Conservation (phyloP, 140 eudicot species). For the Senecio squalidus region DNA sequence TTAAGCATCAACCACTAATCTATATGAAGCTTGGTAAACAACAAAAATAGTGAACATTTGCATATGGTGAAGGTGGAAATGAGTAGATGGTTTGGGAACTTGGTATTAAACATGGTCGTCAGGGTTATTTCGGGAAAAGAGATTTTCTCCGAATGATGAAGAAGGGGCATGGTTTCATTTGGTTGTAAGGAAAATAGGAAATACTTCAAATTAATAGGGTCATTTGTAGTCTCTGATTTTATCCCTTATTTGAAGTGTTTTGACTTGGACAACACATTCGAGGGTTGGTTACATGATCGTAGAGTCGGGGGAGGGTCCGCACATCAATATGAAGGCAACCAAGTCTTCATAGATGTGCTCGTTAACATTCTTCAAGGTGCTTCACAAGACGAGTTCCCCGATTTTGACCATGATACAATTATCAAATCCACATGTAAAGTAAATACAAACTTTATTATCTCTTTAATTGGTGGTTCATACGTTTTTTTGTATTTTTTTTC, state of each 20-base stretch:
- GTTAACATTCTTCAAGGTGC: constrained; percentile 11
- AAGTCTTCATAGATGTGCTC: constrained; percentile 23
- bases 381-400: background rate
- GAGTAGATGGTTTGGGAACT: constrained; percentile 17
- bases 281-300: background rate
- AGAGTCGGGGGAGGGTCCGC: background rate
- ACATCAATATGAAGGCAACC: background rate
- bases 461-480: background rate
- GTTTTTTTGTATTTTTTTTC: background rate
- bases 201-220: constrained; percentile 14
- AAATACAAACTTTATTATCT: background rate
- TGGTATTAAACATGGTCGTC: background rate
- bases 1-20: constrained; percentile 6
- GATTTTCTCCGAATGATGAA: background rate
- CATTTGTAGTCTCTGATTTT: constrained; percentile 20
- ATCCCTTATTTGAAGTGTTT: background rate
- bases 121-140: constrained; percentile 8
- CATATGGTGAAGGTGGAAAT: constrained; percentile 14
- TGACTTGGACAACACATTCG: background rate
- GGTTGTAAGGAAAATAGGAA: background rate
- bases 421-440: constrained; percentile 35
- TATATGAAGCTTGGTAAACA: background rate
- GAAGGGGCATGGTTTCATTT: background rate
- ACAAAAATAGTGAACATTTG: background rate
- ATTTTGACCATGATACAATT: constrained; percentile 25